These are phyloP conservation scores for Lepidium didymum DNA, from an alignment of 345 rosid genomes.

Conservation along the genomic window DNA sequence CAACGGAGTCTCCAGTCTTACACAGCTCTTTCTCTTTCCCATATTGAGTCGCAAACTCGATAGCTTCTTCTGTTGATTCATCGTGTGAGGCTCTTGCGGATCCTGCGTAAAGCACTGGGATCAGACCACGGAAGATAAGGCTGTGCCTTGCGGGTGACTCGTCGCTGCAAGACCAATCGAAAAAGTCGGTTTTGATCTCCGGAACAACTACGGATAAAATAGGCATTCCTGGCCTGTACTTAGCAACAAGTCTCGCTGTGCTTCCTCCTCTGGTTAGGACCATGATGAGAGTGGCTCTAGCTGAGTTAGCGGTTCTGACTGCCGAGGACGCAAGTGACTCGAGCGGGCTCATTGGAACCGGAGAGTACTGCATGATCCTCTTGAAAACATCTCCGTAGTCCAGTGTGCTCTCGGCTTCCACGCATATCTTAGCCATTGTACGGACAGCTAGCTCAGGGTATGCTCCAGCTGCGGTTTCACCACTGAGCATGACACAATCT, in stretches of 20 bases:
- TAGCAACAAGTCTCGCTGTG: constrained; percentile 91
- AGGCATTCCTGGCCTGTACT: constrained; percentile 91
- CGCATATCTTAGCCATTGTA: constrained; percentile 91
- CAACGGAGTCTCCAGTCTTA: constrained; percentile 75
- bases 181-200: constrained; percentile 71
- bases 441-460: constrained; percentile 86
- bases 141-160: constrained; percentile 94
- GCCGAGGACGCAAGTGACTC: constrained; percentile 93
- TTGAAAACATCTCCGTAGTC: constrained; percentile 81
- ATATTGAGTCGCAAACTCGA: constrained; percentile 63
- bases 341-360: constrained; percentile 91
- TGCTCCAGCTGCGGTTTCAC: constrained; percentile 98
- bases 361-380: constrained; percentile 73
- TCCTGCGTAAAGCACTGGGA: constrained; percentile 77
- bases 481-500: constrained; percentile 96
- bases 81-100: constrained; percentile 85
- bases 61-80: constrained; percentile 90
- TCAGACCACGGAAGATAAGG: constrained; percentile 76
- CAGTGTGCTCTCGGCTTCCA: constrained; percentile 90
- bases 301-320: constrained; percentile 85
- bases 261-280: constrained; percentile 94
- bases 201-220: constrained; percentile 87
- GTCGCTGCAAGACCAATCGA: constrained; percentile 91
- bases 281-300: constrained; percentile 70
- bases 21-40: constrained; percentile 70